Evolutionary conservation across 768 basidiomycete genomes (phyloP).

Genomic region (Psilocybe cubensis): DNA sequence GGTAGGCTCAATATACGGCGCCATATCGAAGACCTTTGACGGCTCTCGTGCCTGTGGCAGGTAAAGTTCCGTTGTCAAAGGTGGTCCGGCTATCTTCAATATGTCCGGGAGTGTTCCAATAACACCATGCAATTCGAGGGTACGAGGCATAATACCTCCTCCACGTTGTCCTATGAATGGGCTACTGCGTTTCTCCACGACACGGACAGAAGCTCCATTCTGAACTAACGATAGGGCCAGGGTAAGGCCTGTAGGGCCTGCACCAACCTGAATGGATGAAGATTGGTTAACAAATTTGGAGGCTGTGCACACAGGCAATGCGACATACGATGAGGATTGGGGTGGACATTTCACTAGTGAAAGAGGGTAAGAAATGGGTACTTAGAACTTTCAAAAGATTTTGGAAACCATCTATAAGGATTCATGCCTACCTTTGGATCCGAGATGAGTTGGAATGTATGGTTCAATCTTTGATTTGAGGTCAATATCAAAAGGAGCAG

Average conservation of each 20-base stretch:
- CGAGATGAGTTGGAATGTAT: no score
- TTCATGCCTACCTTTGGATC: background rate
- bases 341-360: background rate
- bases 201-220: constrained; percentile 50
- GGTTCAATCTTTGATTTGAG: background rate
- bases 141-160: constrained; percentile 42
- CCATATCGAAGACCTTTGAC: constrained; percentile 29
- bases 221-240: constrained; percentile 40
- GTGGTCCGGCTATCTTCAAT: constrained; percentile 14
- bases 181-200: constrained; percentile 46
- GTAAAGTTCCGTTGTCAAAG: constrained; percentile 27
- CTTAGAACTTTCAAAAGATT: background rate
- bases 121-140: constrained; percentile 44
- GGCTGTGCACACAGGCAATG: background rate
- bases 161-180: constrained; percentile 39
- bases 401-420: background rate
- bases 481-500: no score
- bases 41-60: constrained; percentile 26
- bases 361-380: background rate
- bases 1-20: constrained; percentile 26
- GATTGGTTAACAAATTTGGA: background rate
- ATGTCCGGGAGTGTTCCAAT: constrained; percentile 30
- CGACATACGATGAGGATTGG: background rate
- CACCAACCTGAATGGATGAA: constrained; percentile 37
- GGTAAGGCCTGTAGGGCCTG: constrained; percentile 47